A percentile compares a stretch with the other conserved stretches of the same genome.
Evolutionary conservation across 2,329 filamentous ascomycete species (phyloP).

Genomic region (Ophiostoma montium): DNA sequence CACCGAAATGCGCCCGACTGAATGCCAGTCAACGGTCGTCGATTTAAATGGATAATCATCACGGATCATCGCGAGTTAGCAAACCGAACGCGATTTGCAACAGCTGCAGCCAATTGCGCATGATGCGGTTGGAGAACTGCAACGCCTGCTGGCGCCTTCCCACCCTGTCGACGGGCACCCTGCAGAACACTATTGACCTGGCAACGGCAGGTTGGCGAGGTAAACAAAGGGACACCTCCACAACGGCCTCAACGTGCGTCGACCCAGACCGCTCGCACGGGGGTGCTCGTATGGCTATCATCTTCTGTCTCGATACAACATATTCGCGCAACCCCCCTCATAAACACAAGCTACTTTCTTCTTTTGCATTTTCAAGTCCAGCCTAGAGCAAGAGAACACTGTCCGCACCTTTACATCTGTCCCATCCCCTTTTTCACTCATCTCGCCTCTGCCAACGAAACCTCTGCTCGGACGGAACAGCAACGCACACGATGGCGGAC

Average conservation of each 20-base stretch:
- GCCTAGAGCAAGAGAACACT: neutral
- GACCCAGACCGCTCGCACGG: too few species aligned
- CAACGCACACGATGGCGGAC: conserved; percentile 10
- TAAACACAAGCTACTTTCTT: neutral
- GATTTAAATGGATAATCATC: too few species aligned
- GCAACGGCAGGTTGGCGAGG: conserved; percentile 10
- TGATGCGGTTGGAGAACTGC: neutral
- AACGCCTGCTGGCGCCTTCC: neutral
- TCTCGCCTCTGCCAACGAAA: neutral
- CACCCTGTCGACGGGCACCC: neutral
- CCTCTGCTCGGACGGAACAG: neutral
- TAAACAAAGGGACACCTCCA: conserved; percentile 7
- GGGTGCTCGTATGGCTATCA: too few species aligned
- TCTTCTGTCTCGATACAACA: too few species aligned
- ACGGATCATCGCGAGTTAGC: neutral
- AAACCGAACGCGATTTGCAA: neutral
- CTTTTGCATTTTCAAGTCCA: neutral
- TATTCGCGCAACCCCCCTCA: too few species aligned
- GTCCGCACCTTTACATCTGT: neutral
- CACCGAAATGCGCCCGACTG: neutral
- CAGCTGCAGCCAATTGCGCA: neutral
- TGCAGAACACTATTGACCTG: conserved; percentile 8
- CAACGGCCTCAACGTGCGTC: neutral
- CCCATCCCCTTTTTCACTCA: neutral
- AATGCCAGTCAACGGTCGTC: neutral